Percentiles rank a stretch among this genome's conserved stretches.
phyloP scores from a whole-genome alignment of 345 rosid genomes.

The Eucalyptus tenuipes region DNA sequence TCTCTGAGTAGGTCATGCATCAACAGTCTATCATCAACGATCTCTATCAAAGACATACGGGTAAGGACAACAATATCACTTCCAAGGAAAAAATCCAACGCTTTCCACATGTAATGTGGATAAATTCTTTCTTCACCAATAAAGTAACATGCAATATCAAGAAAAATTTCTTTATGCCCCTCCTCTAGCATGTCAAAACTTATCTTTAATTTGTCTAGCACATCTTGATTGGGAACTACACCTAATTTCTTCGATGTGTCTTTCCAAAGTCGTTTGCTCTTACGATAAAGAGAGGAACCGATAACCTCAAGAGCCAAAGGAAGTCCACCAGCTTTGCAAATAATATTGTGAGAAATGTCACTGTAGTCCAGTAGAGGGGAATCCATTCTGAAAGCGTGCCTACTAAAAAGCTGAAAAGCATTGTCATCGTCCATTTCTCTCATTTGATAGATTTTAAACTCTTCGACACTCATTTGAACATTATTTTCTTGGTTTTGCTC shows the following conservation, averaged over 20 bases:
- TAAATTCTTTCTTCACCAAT: background rate
- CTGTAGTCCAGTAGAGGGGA: background rate
- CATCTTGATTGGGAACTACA: background rate
- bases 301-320: background rate
- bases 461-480: rapidly evolving
- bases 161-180: background rate
- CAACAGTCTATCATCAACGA: background rate
- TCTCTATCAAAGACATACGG: background rate
- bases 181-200: background rate
- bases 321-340: background rate
- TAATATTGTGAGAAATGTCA: background rate
- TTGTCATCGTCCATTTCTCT: background rate
- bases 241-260: background rate
- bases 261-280: background rate
- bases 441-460: background rate
- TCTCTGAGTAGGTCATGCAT: background rate
- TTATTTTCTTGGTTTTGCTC: background rate
- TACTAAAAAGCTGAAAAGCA: background rate
- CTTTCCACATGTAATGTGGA: background rate
- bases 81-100: background rate
- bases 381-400: background rate
- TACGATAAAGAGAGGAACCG: rapidly evolving
- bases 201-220: background rate
- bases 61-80: background rate
- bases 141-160: background rate